Conservation (phyloP, 225 moss, liverwort and hornwort genomes). For the Sphagnum contortum region DNA sequence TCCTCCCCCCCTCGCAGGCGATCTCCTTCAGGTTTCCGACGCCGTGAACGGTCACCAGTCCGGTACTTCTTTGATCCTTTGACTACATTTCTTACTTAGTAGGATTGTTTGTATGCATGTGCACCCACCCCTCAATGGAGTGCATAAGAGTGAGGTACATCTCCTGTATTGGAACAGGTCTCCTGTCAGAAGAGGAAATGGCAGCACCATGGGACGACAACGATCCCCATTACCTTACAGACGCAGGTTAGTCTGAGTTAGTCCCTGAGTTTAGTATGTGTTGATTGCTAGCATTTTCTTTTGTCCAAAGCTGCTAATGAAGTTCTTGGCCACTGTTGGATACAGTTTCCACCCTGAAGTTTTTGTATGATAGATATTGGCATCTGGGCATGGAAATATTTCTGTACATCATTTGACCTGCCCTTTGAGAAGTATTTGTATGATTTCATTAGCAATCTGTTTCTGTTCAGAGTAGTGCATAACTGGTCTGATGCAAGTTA, state of each 20-base stretch:
- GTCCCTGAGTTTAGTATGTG: not conserved
- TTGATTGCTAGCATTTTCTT: not conserved
- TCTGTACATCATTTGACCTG: not conserved
- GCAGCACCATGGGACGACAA: constrained; percentile 63
- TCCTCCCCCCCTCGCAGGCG: constrained; percentile 68
- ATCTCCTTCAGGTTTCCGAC: constrained; percentile 79
- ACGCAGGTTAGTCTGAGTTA: constrained; percentile 40
- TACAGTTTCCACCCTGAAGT: too few species aligned
- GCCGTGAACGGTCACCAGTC: constrained; percentile 64
- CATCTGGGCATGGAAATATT: not conserved
- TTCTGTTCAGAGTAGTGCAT: too few species aligned
- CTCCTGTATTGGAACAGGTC: constrained; percentile 21
- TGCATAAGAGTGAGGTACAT: too few species aligned
- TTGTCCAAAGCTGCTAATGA: not conserved
- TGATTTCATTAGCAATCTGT: too few species aligned
- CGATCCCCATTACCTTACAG: constrained; percentile 85
- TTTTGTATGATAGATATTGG: not conserved
- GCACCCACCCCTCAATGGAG: too few species aligned
- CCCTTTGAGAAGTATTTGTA: too few species aligned
- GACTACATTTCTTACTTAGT: too few species aligned
- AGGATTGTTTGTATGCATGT: too few species aligned
- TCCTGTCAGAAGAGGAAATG: constrained; percentile 61
- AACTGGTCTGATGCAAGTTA: too few species aligned
- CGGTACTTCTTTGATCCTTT: constrained; percentile 21
- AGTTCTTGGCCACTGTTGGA: too few species aligned